Base-by-base conservation (phyloP, 345 rosid species). In the Lepidium didymum region DNA sequence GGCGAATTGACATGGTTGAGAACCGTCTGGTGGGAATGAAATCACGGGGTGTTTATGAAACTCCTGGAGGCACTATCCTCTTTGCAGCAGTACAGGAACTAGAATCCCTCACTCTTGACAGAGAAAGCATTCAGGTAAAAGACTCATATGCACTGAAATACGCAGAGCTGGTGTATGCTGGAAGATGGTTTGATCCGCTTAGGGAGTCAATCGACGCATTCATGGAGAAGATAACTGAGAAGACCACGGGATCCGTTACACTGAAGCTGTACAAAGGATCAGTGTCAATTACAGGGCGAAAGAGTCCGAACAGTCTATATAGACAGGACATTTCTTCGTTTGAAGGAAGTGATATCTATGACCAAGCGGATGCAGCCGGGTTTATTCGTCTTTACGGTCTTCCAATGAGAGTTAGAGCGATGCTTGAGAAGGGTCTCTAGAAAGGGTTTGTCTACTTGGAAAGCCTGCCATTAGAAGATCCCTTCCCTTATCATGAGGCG, bases 31-130 rank as follows among this genome's bases (percentile, higher is more conserved):
- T 89, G 10, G 99, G 95, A 31, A 94, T 91, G 99, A 94, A 93
- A 71, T 87, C 96, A 52, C 96, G 97, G 0, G 98, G 98, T 23
- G 95, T 90, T n/a, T 93, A 93, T 58, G 98, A 90, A 79, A 90
- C 98, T 75, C 98, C 97, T 2, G 98, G 98, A 40, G 97, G 98
- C 14, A 88, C 96, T 33, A 86, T 94, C 75, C 91, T 94, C 7
- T 94, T 80, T 60, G 55, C 77, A n/a, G 99, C 95, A 1, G 86
- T 47, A 0, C 91, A 84, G 5, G 97, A 91, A 66, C 87, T 94
- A 34, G 99, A 94, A 77, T 81, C 96, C 5, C 75, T 94, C 23
- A 88, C 96, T 5, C 85, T 94, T 5, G 99, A 94, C 62, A 71
- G 97, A 60, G 97, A 87, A 63, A 81, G 91, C 6, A 83, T 91